A percentile compares a stretch with the other conserved stretches of the same genome.
Conservation (phyloP, 176 grass and related monocot species). For the Raddia distichophylla region DNA sequence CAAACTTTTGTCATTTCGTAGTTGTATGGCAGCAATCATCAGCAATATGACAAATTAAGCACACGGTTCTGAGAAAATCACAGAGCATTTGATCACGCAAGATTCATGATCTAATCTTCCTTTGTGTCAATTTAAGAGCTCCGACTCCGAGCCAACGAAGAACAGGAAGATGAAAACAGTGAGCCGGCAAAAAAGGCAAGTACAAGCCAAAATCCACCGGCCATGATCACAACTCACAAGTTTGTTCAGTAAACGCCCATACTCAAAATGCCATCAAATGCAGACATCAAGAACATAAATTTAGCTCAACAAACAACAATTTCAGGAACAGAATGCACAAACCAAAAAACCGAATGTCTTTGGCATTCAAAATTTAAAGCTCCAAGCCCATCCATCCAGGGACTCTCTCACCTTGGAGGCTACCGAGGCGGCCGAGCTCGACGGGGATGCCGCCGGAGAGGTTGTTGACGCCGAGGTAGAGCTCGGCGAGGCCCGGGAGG, state of each 20-base stretch:
- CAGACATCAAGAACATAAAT: background rate
- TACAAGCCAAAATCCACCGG: background rate
- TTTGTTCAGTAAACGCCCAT: background rate
- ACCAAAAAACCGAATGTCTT: background rate
- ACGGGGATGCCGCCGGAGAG: constrained; percentile 56
- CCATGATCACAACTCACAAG: background rate
- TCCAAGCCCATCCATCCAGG: background rate
- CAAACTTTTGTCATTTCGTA: constrained; percentile 39
- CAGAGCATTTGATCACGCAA: background rate
- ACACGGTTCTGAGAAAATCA: background rate
- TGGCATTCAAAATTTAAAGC: background rate
- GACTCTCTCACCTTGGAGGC: constrained; percentile 70
- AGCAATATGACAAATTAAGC: background rate
- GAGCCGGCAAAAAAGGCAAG: background rate
- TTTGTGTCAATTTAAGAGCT: background rate
- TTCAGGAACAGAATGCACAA: background rate
- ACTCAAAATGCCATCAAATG: background rate
- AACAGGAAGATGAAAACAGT: background rate
- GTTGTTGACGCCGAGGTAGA: constrained; percentile 80
- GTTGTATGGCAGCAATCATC: background rate
- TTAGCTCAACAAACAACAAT: background rate
- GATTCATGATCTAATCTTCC: background rate
- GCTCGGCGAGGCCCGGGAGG: constrained; percentile 51
- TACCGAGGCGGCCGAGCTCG: constrained; percentile 52
- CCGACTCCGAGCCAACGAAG: background rate